A percentile compares a stretch with the other conserved stretches of the same genome.
Conservation (phyloP, 331 rosid genomes). For the Pyracantha coccinea region DNA sequence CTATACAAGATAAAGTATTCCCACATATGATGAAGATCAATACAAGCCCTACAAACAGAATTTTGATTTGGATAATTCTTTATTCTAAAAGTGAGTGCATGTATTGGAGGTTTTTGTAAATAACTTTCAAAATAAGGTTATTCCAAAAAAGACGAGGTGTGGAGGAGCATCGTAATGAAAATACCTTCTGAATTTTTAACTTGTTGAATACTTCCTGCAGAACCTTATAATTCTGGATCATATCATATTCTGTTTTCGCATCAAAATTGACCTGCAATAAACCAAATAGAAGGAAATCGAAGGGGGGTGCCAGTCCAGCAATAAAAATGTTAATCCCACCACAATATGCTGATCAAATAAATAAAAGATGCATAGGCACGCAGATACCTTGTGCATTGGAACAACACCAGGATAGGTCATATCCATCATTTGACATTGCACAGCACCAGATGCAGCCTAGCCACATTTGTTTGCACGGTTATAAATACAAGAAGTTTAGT, state of each 20-base stretch:
- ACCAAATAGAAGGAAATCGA: slow-evolving; percentile 6
- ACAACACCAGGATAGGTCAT: slow-evolving; percentile 93
- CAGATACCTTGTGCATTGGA: slow-evolving; percentile 94
- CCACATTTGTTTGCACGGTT: slow-evolving; percentile 13
- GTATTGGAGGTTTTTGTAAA: not conserved
- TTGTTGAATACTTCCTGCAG: slow-evolving; percentile 94
- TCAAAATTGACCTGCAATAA: slow-evolving; percentile 79
- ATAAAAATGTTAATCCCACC: not conserved
- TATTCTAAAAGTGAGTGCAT: not conserved
- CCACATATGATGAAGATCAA: not conserved
- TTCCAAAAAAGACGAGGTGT: not conserved
- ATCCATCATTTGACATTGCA: slow-evolving; percentile 97
- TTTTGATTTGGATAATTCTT: not conserved
- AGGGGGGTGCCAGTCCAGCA: not conserved
- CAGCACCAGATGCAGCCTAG: slow-evolving; percentile 99
- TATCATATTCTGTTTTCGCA: slow-evolving; percentile 91
- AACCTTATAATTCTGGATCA: slow-evolving; percentile 96
- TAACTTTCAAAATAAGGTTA: not conserved
- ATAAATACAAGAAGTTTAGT: slow-evolving; percentile 5
- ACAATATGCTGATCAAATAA: not conserved
- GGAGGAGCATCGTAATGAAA: not conserved
- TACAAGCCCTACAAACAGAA: not conserved
- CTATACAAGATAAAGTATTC: not conserved
- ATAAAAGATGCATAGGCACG: slow-evolving; percentile 4
- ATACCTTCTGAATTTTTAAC: slow-evolving; percentile 87